phyloP scores from a whole-genome alignment of 2,329 filamentous ascomycete genomes.

The Penicillium sp. region DNA sequence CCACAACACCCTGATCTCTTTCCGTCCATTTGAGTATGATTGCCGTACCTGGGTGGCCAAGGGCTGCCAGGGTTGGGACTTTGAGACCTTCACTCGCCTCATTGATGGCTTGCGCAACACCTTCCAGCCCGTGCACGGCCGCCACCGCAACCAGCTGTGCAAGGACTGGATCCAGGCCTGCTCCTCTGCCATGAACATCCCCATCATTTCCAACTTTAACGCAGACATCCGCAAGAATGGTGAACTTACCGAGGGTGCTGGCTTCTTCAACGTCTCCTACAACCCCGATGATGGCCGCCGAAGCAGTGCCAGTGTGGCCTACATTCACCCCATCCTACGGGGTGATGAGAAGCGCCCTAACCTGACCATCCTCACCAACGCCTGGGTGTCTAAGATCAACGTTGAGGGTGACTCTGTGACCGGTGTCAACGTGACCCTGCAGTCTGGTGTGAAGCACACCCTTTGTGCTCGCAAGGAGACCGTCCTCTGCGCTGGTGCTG shows the following conservation, averaged over 20 bases:
- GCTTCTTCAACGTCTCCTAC: slow-evolving; percentile 89
- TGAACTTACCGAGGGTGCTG: slow-evolving; percentile 71
- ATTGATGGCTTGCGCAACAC: slow-evolving; percentile 84
- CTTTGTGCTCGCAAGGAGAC: slow-evolving; percentile 69
- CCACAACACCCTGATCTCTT: slow-evolving; percentile 91
- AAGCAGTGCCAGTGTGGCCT: slow-evolving; percentile 84
- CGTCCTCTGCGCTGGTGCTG: slow-evolving; percentile 74
- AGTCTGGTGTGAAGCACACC: slow-evolving; percentile 56
- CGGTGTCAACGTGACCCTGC: slow-evolving; percentile 69
- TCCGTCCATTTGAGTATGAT: slow-evolving; percentile 88
- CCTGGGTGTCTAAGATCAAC: slow-evolving; percentile 82
- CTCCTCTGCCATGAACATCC: slow-evolving; percentile 75
- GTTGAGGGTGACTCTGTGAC: slow-evolving; percentile 67
- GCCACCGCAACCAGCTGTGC: slow-evolving; percentile 86
- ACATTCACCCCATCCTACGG: slow-evolving; percentile 86
- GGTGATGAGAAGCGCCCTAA: slow-evolving; percentile 81
- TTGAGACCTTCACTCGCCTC: slow-evolving; percentile 77
- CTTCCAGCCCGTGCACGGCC: slow-evolving; percentile 81
- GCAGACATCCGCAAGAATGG: slow-evolving; percentile 73
- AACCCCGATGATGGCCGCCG: slow-evolving; percentile 84
- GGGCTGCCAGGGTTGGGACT: slow-evolving; percentile 82
- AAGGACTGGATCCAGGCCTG: slow-evolving; percentile 85
- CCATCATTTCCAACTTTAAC: slow-evolving; percentile 83
- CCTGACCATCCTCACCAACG: slow-evolving; percentile 80
- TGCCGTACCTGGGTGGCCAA: slow-evolving; percentile 78